phyloP scores from a whole-genome alignment of 495 filamentous ascomycete genomes.

The Penicillium silybi region DNA sequence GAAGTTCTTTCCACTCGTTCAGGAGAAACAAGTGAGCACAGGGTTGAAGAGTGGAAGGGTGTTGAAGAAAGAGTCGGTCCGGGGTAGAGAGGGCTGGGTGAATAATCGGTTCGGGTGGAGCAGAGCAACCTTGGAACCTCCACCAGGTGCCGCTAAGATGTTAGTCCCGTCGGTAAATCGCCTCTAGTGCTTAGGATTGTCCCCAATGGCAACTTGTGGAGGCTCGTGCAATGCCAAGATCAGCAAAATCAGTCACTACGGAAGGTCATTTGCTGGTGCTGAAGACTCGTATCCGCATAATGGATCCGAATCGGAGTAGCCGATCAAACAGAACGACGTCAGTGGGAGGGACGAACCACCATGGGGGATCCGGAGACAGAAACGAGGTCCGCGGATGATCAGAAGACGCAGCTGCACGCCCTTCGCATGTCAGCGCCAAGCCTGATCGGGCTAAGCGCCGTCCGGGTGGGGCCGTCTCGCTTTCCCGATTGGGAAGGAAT shows the following conservation, averaged over 20 bases:
- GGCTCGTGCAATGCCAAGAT: conserved; percentile 13
- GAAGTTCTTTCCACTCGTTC: background rate
- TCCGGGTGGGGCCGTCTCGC: background rate
- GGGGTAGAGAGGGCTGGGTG: conserved; percentile 32
- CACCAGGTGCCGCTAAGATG: conserved; percentile 7
- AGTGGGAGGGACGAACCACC: background rate
- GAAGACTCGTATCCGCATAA: conserved; percentile 1
- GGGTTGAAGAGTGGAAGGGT: conserved; percentile 8
- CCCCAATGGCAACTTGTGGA: background rate
- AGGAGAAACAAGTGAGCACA: background rate
- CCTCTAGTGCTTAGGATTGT: background rate
- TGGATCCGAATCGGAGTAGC: conserved; percentile 4
- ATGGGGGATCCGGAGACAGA: background rate
- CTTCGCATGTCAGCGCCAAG: conserved; percentile 36
- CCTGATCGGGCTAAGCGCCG: conserved; percentile 19
- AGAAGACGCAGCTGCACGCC: conserved; percentile 28
- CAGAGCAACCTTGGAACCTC: conserved; percentile 11
- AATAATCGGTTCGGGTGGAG: conserved; percentile 24
- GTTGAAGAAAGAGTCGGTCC: conserved; percentile 24
- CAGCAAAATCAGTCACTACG: conserved; percentile 13
- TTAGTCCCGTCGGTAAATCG: conserved; percentile 4
- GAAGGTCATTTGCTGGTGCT: conserved; percentile 3
- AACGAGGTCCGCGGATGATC: conserved; percentile 1
- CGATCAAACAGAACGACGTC: conserved; percentile 2
- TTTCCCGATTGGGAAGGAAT: conserved; percentile 3